Base-by-base conservation (phyloP, 257 asterid genomes). In the Eustoma russellianum region DNA sequence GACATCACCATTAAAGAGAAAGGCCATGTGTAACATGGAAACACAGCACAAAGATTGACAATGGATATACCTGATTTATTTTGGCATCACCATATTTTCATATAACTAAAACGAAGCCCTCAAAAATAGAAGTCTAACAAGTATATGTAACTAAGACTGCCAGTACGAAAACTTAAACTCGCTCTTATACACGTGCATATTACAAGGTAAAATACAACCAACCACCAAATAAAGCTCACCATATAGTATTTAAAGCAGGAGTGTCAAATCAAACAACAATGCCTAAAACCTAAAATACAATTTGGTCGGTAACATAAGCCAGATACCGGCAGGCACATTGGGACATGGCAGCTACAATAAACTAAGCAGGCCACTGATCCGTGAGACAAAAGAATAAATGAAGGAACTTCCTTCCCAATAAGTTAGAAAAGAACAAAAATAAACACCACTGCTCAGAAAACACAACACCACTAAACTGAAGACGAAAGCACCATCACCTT, bases 141-240 rank as follows among this genome's bases (percentile, higher is more conserved):
- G n/a, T n/a, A 24, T 24, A 24, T 24, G 30, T 24, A 24, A 24
- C 30, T 24, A 24, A 24, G 30, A 24, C 30, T 2, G 30, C 30
- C 30, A 24, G 30, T 24, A 24, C 3, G 30, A 24, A 24, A 24
- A 24, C 30, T 24, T 24, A 24, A 24, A 24, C 30, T 24, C 30
- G n/a, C 30, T 24, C 30, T 24, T 4, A 24, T 24, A 24, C 30
- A 24, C 30, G 30, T 24, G 30, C 3, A 24, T 24, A 24, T 52
- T 59, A 50, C 74, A 63, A 8, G 46, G 33, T 16, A 45, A 30
- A 59, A 58, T 17, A 50, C 55, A 59, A 41, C 14, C 60, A 53
- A n/a, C 14, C 60, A 53, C 16, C 57, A 12, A 54, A 44, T 33
- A 47, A 56, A 59, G 64, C 50, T 60, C 51, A 6, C 41, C 50